Base-by-base conservation (phyloP, 352 stramenopile species). In the Lagenidium giganteum region DNA sequence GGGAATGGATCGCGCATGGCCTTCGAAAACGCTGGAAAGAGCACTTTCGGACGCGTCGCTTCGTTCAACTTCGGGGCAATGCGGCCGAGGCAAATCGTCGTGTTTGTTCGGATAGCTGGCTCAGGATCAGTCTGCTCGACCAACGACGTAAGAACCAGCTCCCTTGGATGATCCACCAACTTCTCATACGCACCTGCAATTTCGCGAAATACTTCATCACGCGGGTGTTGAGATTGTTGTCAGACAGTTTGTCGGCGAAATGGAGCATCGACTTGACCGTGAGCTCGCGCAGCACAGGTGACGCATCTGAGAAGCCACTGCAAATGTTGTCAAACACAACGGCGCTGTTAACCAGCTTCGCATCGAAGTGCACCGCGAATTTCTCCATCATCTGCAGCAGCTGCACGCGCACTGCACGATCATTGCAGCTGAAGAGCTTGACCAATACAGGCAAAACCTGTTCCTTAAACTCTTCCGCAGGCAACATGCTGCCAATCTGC, bases 201-300 rank as follows among this genome's bases (percentile, higher is more conserved):
- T 89, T 91, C 12, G 84, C 74, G 47, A 96, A 90, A 43, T 92
- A 87, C 42, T 90, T 89, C 64, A 96, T 88, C 37, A 96, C 73
- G 16, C 83, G 83, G 20, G 81, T 89, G 50, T 96, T 96, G 27
- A 96, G 58, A 32, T 95, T 95, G 38, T 65, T 78, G 45, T 92
- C 78, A 18, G 74, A 83, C 14, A 96, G 64, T 29, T 93, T 90
- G 46, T 90, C 75, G 13, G 80, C 86, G 18, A 96, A 81, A 35
- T 89, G 76, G 11, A 95, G 60, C 75, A 95, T 91, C 38, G 70
- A 86, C 47, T 94, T 93, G 41, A 96, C 77, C 16, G 85, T 96
- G 25, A 95, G 78, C 48, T 96, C 85, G 22, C 84, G 70, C 30
- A 96, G 61, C 32, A 88, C 66, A 0, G 82, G 76, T 32, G 81